Base-by-base conservation (phyloP, 2,329 filamentous ascomycete species). In the Phyllosticta citribraziliensis region DNA sequence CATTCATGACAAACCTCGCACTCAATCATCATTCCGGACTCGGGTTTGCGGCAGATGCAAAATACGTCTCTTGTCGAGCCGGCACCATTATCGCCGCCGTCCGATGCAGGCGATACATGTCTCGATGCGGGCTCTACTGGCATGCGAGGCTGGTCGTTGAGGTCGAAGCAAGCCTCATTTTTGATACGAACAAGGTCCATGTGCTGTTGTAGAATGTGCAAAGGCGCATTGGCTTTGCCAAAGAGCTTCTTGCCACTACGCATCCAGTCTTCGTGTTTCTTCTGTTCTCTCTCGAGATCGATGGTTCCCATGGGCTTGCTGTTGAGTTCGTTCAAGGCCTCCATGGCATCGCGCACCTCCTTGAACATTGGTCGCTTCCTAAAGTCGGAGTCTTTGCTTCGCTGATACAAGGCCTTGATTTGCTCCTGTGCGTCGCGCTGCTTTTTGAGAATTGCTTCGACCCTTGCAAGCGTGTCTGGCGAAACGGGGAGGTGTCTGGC, bases 1-100 rank as follows among this genome's bases (percentile, higher is more conserved):
- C 94, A 99, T 78, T 99, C 94, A 70, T 97, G 93, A 74, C 94
- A 99, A 50, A 97, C 81, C 72, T 97, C 94, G 72, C 94, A 99
- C 75, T 99, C 94, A 68, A 99, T 97, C 94, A 99, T 99, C 88
- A 97, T 95, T 57, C 94, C 94, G 47, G 93, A 91, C 74, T 99
- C 94, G 6, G 91, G 84, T 65, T 87, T 90, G 63, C 94, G 86
- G 75, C 94, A 99, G 66, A 99, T 96, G 74, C 94, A 99, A 73
- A 97, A 99, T 0, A 97, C 93, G 71, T 97, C 92, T 77, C 85
- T 70, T 79, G 74, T 79, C 55, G 77, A 78, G 50, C 72, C 73
- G 56, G 76, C 77, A 22, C 75, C 77, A 65, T 79, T 77, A 1
- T 75, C 72, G 56, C 75, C 70, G 55, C 75, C 70, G 22, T 79